These are phyloP conservation scores for Ichthyophthirius multifiliis DNA, from an alignment of 169 alveolate genomes.

Conservation along the genomic window DNA sequence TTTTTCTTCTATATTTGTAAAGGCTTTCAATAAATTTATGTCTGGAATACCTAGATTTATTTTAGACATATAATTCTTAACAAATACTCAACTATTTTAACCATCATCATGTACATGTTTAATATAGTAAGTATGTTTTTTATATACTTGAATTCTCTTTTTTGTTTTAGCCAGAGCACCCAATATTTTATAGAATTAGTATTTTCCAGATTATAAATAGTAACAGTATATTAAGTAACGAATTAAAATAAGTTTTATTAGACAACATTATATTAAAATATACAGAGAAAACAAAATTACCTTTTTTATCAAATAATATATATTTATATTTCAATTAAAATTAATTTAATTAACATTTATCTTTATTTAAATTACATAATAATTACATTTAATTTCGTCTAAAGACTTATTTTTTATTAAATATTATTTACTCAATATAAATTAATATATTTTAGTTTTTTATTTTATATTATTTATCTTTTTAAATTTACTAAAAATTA, in stretches of 20 bases:
- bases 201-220: background rate
- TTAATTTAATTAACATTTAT: no score
- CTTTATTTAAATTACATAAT: no score
- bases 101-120: conserved; percentile 4
- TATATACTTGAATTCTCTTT: background rate
- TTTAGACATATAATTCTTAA: background rate
- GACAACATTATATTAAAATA: background rate
- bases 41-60: background rate
- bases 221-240: background rate
- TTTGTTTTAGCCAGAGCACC: background rate
- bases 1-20: background rate
- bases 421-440: no score
- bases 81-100: background rate
- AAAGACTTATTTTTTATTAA: no score
- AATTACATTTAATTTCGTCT: no score
- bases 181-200: background rate
- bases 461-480: no score
- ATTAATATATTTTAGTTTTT: no score
- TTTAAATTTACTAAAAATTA: no score
- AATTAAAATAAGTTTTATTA: background rate
- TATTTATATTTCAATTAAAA: no score
- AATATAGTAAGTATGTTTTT: background rate
- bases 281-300: background rate
- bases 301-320: no score
- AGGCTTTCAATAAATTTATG: background rate